phyloP scores from a whole-genome alignment of 805 yeast genomes.

The Metschnikowia gruessii region DNA sequence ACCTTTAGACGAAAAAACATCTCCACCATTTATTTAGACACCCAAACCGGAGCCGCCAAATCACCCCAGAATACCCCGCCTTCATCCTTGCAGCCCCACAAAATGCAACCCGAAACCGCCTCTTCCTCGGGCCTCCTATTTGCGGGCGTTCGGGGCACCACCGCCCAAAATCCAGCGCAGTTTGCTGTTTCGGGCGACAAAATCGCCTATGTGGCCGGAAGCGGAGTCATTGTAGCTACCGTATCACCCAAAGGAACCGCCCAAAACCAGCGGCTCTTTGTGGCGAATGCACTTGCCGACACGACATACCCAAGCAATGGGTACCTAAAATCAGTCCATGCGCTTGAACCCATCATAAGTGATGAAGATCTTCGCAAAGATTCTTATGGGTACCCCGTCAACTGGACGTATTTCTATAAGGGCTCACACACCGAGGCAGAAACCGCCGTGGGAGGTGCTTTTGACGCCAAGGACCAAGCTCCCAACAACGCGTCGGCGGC shows the following conservation, averaged over 20 bases:
- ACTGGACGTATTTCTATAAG: conserved; percentile 1
- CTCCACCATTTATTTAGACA: too few relatives aligned
- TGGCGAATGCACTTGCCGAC: conserved; percentile 38
- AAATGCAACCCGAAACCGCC: neutral
- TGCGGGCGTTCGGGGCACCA: conserved; percentile 40
- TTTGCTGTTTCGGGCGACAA: conserved; percentile 38
- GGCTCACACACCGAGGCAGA: conserved; percentile 13
- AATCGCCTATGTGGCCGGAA: conserved; percentile 56
- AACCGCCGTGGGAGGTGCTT: neutral
- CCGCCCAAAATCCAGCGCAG: conserved; percentile 42
- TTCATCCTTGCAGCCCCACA: neutral
- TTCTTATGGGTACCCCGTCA: conserved; percentile 34
- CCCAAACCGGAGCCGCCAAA: neutral
- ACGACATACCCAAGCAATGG: neutral
- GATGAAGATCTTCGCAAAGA: conserved; percentile 24
- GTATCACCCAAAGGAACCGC: conserved; percentile 22
- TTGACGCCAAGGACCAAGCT: conserved; percentile 1
- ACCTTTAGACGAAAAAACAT: neutral
- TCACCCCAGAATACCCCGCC: too few relatives aligned
- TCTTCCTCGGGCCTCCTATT: conserved; percentile 1
- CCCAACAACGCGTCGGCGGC: conserved; percentile 3
- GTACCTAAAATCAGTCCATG: neutral
- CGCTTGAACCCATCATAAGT: neutral
- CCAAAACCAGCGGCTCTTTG: conserved; percentile 46
- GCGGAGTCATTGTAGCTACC: conserved; percentile 54